Percentiles rank a stretch among this genome's conserved stretches.
These are phyloP conservation scores for Globisporangium uncinulatum DNA, from an alignment of 352 stramenopile genomes.

Conservation along the genomic window DNA sequence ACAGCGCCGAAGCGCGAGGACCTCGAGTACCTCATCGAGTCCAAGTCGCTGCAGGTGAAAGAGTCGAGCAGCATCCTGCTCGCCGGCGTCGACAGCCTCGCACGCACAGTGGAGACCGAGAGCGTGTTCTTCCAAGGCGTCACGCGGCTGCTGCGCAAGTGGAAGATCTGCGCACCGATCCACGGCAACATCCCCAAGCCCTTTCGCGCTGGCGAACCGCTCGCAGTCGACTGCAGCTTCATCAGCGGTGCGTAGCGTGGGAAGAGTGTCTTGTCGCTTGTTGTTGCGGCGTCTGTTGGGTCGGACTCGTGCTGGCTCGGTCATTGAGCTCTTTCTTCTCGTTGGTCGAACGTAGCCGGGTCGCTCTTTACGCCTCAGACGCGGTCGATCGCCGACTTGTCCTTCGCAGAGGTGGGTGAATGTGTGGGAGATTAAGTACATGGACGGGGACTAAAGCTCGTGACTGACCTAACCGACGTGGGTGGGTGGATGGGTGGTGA, in stretches of 20 bases:
- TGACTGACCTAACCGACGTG: background rate
- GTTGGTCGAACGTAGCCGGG: conserved; percentile 31
- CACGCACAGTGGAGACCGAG: conserved; percentile 71
- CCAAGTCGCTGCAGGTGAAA: conserved; percentile 69
- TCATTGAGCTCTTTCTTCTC: conserved; percentile 3
- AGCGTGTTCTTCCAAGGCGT: conserved; percentile 82
- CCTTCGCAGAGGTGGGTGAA: conserved; percentile 65
- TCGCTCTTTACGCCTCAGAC: conserved; percentile 69
- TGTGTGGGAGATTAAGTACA: background rate
- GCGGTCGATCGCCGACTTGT: conserved; percentile 68
- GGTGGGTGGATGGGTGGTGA: too few relatives aligned
- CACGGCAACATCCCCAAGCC: conserved; percentile 86
- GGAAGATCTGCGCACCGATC: conserved; percentile 83
- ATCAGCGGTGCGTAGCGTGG: conserved; percentile 40
- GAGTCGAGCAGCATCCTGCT: conserved; percentile 73
- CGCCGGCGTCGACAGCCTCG: conserved; percentile 59
- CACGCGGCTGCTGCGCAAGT: conserved; percentile 73
- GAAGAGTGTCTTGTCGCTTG: background rate
- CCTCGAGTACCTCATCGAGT: conserved; percentile 70
- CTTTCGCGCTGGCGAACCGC: conserved; percentile 73
- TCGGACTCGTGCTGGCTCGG: background rate
- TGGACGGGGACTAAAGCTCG: too few relatives aligned
- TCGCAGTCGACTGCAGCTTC: conserved; percentile 85
- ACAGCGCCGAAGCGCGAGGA: conserved; percentile 78
- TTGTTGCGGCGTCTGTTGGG: background rate